Percentiles rank a stretch among this genome's conserved stretches.
phyloP scores from a whole-genome alignment of 2,329 filamentous ascomycete species.

The Calonectria pauciramosa region DNA sequence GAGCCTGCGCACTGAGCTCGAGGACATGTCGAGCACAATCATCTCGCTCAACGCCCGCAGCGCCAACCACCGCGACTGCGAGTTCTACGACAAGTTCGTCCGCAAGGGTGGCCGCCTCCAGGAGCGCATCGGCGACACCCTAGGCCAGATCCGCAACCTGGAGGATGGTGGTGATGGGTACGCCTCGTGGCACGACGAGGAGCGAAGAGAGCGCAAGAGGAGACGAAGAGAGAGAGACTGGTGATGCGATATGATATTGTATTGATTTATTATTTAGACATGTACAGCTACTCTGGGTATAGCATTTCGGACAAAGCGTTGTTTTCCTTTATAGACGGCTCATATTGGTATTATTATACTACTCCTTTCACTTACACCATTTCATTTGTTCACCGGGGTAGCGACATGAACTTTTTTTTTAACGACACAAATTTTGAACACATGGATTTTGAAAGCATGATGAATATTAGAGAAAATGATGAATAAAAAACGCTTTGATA shows the following conservation, averaged over 20 bases:
- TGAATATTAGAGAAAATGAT: not conserved
- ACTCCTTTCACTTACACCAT: not conserved
- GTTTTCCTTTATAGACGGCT: not conserved
- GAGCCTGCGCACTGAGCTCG: slow-evolving; percentile 40
- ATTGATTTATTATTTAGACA: not conserved
- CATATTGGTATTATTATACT: not conserved
- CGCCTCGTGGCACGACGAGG: slow-evolving; percentile 2
- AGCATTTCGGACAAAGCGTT: not conserved
- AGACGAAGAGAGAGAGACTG: slow-evolving; percentile 25
- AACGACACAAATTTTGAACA: not conserved
- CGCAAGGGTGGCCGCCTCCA: slow-evolving; percentile 42
- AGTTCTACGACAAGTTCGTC: slow-evolving; percentile 45
- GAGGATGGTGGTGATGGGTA: slow-evolving; percentile 31
- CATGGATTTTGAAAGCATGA: not conserved
- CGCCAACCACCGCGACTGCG: slow-evolving; percentile 40
- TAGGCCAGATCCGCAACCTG: slow-evolving; percentile 40
- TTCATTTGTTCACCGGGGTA: not conserved
- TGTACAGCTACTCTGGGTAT: not conserved
- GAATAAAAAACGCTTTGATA: not conserved
- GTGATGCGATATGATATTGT: not conserved
- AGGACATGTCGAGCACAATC: slow-evolving; percentile 45
- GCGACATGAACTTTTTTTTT: not conserved
- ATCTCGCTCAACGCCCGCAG: slow-evolving; percentile 41
- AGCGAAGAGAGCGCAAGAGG: slow-evolving; percentile 25
- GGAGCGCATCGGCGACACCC: slow-evolving; percentile 42